phyloP scores from a whole-genome alignment of 257 asterid species.

The Henckelia pumila region DNA sequence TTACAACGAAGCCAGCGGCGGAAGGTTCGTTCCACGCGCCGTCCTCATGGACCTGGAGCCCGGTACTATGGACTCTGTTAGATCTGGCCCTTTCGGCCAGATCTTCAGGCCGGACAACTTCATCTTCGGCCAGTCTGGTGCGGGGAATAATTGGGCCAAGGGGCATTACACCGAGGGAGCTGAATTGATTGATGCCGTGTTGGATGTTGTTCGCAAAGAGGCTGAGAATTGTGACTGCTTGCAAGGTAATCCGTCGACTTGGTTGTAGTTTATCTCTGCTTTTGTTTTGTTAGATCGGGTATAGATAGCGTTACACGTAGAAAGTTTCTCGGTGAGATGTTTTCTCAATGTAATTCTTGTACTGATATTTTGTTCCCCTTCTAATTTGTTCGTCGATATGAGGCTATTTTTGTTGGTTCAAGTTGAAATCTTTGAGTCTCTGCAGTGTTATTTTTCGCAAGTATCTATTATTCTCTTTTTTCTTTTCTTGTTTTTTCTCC shows the following conservation, averaged over 20 bases:
- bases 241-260: slow-evolving; percentile 29
- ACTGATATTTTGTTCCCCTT: no score
- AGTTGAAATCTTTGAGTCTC: background rate
- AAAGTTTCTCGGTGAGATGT: no score
- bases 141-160: no score
- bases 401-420: background rate
- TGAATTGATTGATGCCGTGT: slow-evolving; percentile 52
- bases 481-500: background rate
- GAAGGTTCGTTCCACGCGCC: slow-evolving; percentile 66
- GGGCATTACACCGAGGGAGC: slow-evolving; percentile 65
- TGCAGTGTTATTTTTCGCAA: background rate
- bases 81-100: slow-evolving; percentile 66
- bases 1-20: slow-evolving; percentile 66
- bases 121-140: slow-evolving; percentile 62
- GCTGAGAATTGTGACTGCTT: slow-evolving; percentile 60
- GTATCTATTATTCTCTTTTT: background rate
- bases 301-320: no score
- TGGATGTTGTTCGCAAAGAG: slow-evolving; percentile 56
- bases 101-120: slow-evolving; percentile 61
- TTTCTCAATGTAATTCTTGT: background rate
- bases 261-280: slow-evolving; percentile 16
- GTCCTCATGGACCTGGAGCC: slow-evolving; percentile 72
- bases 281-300: background rate
- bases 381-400: no score
- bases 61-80: slow-evolving; percentile 60